Conservation (phyloP, 768 basidiomycete species). For the Termitomyces bulborhizus region DNA sequence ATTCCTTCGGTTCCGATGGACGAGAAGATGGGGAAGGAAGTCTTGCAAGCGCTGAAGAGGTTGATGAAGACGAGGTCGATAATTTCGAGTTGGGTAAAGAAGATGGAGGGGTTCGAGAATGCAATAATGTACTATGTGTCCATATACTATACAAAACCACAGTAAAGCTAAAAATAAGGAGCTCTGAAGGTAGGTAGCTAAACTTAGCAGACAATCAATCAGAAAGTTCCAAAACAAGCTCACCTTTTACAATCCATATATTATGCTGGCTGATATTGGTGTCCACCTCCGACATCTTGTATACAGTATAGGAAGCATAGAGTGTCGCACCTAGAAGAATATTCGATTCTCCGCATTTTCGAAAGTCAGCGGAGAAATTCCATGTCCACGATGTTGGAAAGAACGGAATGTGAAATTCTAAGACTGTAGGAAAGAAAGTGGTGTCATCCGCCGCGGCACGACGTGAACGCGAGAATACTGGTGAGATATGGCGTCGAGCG, state of each 20-base stretch:
- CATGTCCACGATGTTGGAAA: constrained; percentile 34
- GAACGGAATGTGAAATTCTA: constrained; percentile 39
- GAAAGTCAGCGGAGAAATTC: constrained; percentile 52
- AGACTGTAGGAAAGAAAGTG: constrained; percentile 41
- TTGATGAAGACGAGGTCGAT: constrained; percentile 12
- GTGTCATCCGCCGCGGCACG: constrained; percentile 19
- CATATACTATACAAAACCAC: constrained; percentile 58
- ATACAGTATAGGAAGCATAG: constrained; percentile 47
- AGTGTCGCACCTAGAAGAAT: constrained; percentile 60
- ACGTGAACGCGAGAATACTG: constrained; percentile 39
- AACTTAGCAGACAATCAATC: constrained; percentile 1
- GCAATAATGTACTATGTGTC: constrained; percentile 44
- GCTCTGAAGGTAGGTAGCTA: constrained; percentile 34
- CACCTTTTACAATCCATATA: constrained; percentile 50
- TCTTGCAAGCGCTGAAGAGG: constrained; percentile 8
- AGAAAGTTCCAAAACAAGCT: constrained; percentile 6
- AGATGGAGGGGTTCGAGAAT: constrained; percentile 14
- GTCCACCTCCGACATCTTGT: constrained; percentile 22
- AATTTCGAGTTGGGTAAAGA: constrained; percentile 1
- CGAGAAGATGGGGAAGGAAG: constrained; percentile 32
- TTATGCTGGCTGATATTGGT: constrained; percentile 21
- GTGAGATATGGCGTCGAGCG: constrained; percentile 26
- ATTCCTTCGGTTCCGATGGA: constrained; percentile 37
- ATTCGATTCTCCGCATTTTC: constrained; percentile 58
- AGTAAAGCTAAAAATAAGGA: constrained; percentile 45